Evolutionary conservation across 306 rosid genomes (phyloP).

Genomic region (Quercus bicolor): DNA sequence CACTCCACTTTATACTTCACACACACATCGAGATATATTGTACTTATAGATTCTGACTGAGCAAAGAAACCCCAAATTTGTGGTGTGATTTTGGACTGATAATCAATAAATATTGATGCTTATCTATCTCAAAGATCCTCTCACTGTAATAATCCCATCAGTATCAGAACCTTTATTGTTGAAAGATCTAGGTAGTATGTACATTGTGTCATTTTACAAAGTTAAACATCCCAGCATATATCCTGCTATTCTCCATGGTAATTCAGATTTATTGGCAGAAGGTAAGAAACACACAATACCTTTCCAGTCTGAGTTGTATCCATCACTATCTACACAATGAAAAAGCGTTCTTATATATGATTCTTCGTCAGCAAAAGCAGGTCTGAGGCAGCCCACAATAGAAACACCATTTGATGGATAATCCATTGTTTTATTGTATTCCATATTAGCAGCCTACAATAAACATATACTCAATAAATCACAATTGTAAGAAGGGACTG

Average conservation of each 20-base stretch:
- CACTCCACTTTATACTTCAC: not conserved
- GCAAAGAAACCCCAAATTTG: not conserved
- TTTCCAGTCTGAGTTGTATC: constrained; percentile 52
- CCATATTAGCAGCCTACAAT: constrained; percentile 53
- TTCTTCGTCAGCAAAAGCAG: constrained; percentile 73
- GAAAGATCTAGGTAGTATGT: not conserved
- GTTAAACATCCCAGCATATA: constrained; percentile 1
- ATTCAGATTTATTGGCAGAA: not conserved
- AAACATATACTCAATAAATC: constrained; percentile 27
- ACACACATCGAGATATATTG: not conserved
- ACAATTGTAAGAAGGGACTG: not conserved
- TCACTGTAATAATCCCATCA: not conserved
- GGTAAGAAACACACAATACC: constrained; percentile 40
- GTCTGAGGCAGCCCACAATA: constrained; percentile 79
- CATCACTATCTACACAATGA: constrained; percentile 49
- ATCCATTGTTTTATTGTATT: constrained; percentile 55
- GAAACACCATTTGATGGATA: constrained; percentile 91
- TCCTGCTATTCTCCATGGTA: not conserved
- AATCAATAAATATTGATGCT: not conserved
- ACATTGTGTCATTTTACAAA: not conserved
- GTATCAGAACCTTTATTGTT: not conserved
- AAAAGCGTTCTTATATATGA: constrained; percentile 52
- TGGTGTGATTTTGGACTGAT: not conserved
- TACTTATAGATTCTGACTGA: not conserved
- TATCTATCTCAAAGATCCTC: not conserved